Conservation (phyloP, 1,284 basidiomycete species). For the Apiotrichum domesticum region DNA sequence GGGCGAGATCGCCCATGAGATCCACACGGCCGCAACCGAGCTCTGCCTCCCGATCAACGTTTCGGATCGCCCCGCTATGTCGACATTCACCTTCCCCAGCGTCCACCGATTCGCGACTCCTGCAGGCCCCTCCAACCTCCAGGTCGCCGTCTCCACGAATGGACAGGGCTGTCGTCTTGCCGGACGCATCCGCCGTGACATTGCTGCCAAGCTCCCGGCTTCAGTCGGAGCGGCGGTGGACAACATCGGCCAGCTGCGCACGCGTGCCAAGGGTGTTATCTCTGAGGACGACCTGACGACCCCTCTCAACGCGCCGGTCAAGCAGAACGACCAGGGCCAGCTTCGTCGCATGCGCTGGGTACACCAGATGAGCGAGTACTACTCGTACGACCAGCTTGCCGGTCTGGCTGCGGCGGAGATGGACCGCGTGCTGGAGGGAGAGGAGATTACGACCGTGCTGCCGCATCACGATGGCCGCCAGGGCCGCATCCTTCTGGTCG, state of each 20-base stretch:
- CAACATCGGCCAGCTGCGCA: conserved; percentile 66
- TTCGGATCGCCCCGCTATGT: conserved; percentile 76
- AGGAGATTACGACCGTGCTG: conserved; percentile 7
- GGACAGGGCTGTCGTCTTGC: conserved; percentile 85
- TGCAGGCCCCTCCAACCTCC: conserved; percentile 56
- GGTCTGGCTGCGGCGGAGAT: conserved; percentile 64
- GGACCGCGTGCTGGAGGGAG: conserved; percentile 53
- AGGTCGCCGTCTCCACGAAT: conserved; percentile 86
- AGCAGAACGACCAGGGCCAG: conserved; percentile 45
- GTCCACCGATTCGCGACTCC: conserved; percentile 67
- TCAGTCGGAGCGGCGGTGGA: conserved; percentile 72
- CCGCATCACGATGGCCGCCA: conserved; percentile 36
- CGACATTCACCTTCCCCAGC: conserved; percentile 84
- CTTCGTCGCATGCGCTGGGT: conserved; percentile 77
- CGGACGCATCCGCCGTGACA: conserved; percentile 71
- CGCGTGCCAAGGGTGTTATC: conserved; percentile 53
- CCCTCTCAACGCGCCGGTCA: conserved; percentile 76
- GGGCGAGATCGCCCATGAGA: conserved; percentile 52
- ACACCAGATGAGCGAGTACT: conserved; percentile 88
- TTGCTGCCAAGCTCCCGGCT: conserved; percentile 67
- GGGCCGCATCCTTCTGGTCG: conserved; percentile 79
- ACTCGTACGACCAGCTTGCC: conserved; percentile 74
- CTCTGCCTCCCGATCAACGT: conserved; percentile 74
- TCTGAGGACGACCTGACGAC: conserved; percentile 51
- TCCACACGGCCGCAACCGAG: conserved; percentile 55